These are phyloP conservation scores for Pilaira anomala DNA, from an alignment of 192 early-diverging fungal genomes.

Conservation along the genomic window DNA sequence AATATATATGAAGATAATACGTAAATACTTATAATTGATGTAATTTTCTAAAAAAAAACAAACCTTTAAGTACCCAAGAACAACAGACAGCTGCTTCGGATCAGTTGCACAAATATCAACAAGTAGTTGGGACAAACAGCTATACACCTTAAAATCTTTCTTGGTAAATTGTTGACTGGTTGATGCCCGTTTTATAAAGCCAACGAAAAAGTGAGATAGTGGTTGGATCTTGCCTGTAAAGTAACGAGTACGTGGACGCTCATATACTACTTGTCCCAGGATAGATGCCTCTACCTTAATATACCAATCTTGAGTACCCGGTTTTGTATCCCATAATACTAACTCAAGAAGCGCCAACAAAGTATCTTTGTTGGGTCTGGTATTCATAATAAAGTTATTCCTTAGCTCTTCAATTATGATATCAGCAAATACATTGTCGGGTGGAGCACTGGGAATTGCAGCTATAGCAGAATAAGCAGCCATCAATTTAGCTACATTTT, in stretches of 20 bases:
- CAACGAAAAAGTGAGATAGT: slow-evolving; percentile 30
- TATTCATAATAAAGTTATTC: background rate
- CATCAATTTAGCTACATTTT: slow-evolving; percentile 41
- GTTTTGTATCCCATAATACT: slow-evolving; percentile 38
- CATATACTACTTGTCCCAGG: slow-evolving; percentile 15
- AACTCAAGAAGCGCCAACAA: slow-evolving; percentile 42
- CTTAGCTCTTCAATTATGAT: slow-evolving; percentile 45
- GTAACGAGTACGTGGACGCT: slow-evolving; percentile 24
- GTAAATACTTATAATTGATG: background rate
- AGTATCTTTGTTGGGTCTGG: slow-evolving; percentile 35
- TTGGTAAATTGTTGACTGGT: slow-evolving; percentile 34
- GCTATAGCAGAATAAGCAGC: slow-evolving; percentile 42
- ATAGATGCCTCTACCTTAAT: slow-evolving; percentile 33
- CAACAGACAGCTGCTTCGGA: slow-evolving; percentile 9
- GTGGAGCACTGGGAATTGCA: slow-evolving; percentile 31
- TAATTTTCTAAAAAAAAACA: background rate
- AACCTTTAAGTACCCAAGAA: slow-evolving; percentile 24
- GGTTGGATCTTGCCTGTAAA: slow-evolving; percentile 33
- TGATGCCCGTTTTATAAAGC: slow-evolving; percentile 32
- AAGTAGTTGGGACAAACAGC: slow-evolving; percentile 31
- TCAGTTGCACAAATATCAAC: slow-evolving; percentile 31
- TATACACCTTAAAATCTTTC: slow-evolving; percentile 41
- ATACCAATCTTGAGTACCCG: slow-evolving; percentile 26
- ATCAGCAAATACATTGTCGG: slow-evolving; percentile 44
- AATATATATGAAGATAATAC: slow-evolving; percentile 11